phyloP scores from a whole-genome alignment of 1,284 basidiomycete species.

The Leccinum glutinopallens region DNA sequence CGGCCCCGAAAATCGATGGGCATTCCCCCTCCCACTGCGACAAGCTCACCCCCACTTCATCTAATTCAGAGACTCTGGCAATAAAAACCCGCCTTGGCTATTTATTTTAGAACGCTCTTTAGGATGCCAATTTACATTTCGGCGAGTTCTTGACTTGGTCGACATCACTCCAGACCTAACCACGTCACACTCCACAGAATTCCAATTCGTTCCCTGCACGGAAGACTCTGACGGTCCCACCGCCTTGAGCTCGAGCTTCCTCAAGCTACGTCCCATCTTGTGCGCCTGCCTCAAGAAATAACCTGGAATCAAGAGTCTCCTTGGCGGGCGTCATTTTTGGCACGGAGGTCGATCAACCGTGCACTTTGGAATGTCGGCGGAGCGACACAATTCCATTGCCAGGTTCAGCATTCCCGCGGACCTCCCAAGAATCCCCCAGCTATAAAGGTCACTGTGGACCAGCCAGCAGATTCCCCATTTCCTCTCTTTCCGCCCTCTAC shows the following conservation, averaged over 20 bases:
- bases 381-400: not conserved
- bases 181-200: not conserved
- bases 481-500: not conserved
- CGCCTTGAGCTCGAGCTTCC: not conserved
- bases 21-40: not conserved
- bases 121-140: not conserved
- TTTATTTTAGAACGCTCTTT: not conserved
- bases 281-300: not conserved
- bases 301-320: not conserved
- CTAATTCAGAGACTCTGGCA: not conserved
- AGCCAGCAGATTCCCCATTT: conserved; percentile 7
- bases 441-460: conserved; percentile 22
- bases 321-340: not conserved
- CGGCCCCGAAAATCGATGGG: not conserved
- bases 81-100: not conserved
- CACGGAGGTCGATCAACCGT: not conserved
- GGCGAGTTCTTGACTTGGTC: not conserved
- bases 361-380: not conserved
- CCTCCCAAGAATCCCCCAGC: not conserved
- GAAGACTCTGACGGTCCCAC: not conserved
- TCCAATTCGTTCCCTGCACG: not conserved
- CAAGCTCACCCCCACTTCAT: not conserved
- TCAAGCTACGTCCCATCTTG: not conserved
- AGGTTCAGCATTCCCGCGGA: conserved; percentile 6
- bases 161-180: too few relatives aligned